phyloP scores from a whole-genome alignment of 2,329 filamentous ascomycete genomes.

The Falciphora oryzae region DNA sequence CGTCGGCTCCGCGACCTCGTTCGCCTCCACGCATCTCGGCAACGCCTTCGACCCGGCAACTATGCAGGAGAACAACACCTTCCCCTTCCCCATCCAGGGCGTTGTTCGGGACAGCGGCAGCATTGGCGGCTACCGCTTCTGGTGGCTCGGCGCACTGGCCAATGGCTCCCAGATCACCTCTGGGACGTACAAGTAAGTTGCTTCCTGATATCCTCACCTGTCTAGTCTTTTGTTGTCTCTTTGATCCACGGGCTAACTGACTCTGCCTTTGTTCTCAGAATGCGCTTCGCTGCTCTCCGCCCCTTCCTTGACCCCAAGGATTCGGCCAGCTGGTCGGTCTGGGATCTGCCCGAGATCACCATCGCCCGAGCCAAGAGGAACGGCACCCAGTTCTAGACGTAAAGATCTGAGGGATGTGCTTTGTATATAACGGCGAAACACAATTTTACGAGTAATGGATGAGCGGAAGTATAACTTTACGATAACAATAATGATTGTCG shows the following conservation, averaged over 20 bases:
- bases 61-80: conserved; percentile 1
- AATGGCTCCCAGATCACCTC: conserved; percentile 27
- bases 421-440: not conserved
- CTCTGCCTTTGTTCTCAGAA: conserved; percentile 15
- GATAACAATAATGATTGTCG: too few relatives aligned
- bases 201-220: too few relatives aligned
- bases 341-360: not conserved
- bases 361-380: not conserved
- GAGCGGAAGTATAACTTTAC: too few relatives aligned
- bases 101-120: not conserved
- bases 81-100: not conserved
- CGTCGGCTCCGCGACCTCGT: conserved; percentile 18
- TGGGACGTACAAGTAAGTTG: conserved; percentile 18
- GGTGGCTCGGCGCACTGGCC: conserved; percentile 16
- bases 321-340: conserved; percentile 11
- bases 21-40: not conserved
- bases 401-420: not conserved
- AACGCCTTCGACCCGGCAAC: not conserved
- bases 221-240: too few relatives aligned
- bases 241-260: not conserved
- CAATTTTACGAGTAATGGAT: too few relatives aligned
- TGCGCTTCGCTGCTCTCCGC: conserved; percentile 10
- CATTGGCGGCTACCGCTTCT: not conserved
- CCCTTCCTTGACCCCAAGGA: conserved; percentile 11
- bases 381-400: not conserved